These are phyloP conservation scores for Ustilago trichophora DNA, from an alignment of 1,284 basidiomycete genomes.

Conservation along the genomic window DNA sequence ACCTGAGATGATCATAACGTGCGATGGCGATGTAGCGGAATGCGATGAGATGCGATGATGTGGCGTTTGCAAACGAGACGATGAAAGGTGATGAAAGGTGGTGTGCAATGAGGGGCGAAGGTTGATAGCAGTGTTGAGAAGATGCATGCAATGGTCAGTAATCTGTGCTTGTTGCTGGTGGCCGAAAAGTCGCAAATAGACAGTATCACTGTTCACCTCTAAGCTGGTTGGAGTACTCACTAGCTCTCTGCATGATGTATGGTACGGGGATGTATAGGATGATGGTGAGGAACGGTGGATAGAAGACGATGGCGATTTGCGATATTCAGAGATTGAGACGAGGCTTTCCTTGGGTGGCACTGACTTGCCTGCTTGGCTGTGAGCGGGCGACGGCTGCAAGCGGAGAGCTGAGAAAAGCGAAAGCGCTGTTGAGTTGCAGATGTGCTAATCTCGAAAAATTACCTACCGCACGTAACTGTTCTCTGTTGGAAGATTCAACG, in stretches of 20 bases:
- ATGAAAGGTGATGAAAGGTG: too few relatives aligned
- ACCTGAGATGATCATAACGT: constrained; percentile 17
- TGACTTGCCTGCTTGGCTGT: too few relatives aligned
- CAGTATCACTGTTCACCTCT: neutral
- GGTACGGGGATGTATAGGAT: constrained; percentile 4
- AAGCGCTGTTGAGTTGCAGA: constrained; percentile 1
- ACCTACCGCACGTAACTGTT: constrained; percentile 14
- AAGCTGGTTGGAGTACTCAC: constrained; percentile 11
- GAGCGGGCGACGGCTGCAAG: constrained; percentile 12
- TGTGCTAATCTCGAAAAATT: constrained; percentile 34
- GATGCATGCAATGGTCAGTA: constrained; percentile 5
- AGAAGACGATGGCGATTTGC: constrained; percentile 6
- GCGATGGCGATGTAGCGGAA: too few relatives aligned
- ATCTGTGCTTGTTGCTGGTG: neutral
- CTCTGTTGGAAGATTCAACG: neutral
- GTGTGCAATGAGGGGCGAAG: too few relatives aligned
- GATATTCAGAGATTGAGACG: constrained; percentile 14
- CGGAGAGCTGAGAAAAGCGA: constrained; percentile 6
- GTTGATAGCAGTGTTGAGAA: too few relatives aligned
- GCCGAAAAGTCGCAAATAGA: too few relatives aligned
- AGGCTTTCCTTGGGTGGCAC: constrained; percentile 7
- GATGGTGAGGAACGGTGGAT: constrained; percentile 16
- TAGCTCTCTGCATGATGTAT: constrained; percentile 46
- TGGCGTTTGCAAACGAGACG: too few relatives aligned
- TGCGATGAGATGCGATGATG: neutral